Conservation (phyloP, 345 rosid species). For the Linum tenue region DNA sequence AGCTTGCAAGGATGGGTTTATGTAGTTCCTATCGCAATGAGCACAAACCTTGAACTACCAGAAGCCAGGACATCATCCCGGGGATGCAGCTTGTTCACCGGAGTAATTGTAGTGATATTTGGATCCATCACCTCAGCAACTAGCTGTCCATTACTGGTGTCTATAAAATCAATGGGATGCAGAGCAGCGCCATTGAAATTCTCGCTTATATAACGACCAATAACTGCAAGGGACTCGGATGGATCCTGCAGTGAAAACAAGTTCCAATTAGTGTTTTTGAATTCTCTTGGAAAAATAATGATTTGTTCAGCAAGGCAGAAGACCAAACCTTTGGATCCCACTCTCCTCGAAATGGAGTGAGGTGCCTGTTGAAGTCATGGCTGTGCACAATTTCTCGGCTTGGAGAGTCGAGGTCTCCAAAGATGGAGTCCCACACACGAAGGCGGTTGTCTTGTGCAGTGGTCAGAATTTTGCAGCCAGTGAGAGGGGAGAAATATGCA, state of each 20-base stretch:
- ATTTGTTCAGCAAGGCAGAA: background rate
- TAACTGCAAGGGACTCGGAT: slow-evolving; percentile 73
- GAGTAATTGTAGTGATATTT: slow-evolving; percentile 81
- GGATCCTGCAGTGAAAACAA: slow-evolving; percentile 51
- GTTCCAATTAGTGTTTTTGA: no score
- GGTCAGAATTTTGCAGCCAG: slow-evolving; percentile 80
- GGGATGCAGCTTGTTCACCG: slow-evolving; percentile 91
- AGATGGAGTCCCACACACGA: slow-evolving; percentile 86
- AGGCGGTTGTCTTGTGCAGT: slow-evolving; percentile 91
- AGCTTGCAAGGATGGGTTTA: background rate
- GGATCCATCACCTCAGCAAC: slow-evolving; percentile 97
- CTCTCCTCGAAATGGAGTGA: slow-evolving; percentile 91
- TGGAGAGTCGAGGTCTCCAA: slow-evolving; percentile 66
- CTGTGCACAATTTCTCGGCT: slow-evolving; percentile 97
- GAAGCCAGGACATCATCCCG: slow-evolving; percentile 87
- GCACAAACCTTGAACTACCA: slow-evolving; percentile 80
- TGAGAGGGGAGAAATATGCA: slow-evolving; percentile 84
- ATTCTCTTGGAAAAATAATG: background rate
- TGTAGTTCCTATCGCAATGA: background rate
- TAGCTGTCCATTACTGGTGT: slow-evolving; percentile 68
- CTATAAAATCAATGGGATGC: slow-evolving; percentile 93
- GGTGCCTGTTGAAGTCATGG: slow-evolving; percentile 89
- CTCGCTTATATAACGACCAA: slow-evolving; percentile 92
- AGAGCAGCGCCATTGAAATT: slow-evolving; percentile 78
- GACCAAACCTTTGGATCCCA: slow-evolving; percentile 90